Base-by-base conservation (phyloP, 192 early-diverging fungal species). In the Coemansia reversa region DNA sequence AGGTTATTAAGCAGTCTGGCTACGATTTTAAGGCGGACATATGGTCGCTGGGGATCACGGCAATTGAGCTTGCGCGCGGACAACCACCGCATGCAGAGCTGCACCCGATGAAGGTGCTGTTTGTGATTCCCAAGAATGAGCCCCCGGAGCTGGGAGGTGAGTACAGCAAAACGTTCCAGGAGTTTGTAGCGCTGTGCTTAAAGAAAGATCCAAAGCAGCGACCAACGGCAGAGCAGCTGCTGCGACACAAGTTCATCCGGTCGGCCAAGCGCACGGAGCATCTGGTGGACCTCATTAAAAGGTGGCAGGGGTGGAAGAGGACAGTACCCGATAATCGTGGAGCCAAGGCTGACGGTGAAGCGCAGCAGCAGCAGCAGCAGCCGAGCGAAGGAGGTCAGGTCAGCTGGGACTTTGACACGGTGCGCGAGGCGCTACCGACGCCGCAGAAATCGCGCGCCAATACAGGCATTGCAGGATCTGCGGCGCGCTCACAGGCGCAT, bases 21-120 rank as follows among this genome's bases (percentile, higher is more conserved):
- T 98, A 97, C 67, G 90, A 95, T 84, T 88, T 86, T 69, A 95
- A 94, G 85, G 97, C 97, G 0, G 97, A 98, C 83, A 96, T 98
- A 25, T 98, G 97, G 97, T 92, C 90, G 29, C 82, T 97, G 28
- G 97, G 97, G 1, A 97, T 99, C 65, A 99, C 96, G 3, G 94
- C 94, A 0, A 93, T 98, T 32, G 97, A 99, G 82, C 79, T 99
- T 29, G 94, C 95, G 14, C 94, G 93, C 55, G 94, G 94, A 14
- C 83, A 89, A 67, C 94, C 97, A 24, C 97, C 96, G 20, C 89
- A 93, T 58, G 91, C 94, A 11, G 91, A 99, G 62, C 83, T 94
- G 66, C 94, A 94, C 63, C 95, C 96, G 5, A 94, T 97, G 91
- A 91, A 93, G 69, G 97, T 94, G 14, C 79, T 99, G 35, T 94